A percentile compares a stretch with the other conserved stretches of the same genome.
These are phyloP conservation scores for Diplodia mutila DNA, from an alignment of 2,329 filamentous ascomycete species.

Conservation along the genomic window DNA sequence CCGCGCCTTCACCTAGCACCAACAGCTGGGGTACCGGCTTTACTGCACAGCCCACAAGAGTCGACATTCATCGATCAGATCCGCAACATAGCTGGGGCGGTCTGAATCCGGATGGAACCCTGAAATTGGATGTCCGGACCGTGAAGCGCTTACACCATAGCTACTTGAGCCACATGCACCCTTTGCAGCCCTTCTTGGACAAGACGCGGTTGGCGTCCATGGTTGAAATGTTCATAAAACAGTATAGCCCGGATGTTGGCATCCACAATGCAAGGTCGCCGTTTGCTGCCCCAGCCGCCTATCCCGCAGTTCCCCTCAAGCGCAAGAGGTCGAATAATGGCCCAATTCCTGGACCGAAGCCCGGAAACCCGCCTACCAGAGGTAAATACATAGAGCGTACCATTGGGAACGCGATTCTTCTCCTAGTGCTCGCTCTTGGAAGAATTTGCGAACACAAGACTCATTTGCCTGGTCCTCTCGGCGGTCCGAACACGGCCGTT, in stretches of 20 bases:
- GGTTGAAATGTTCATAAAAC: conserved; percentile 52
- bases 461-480: conserved; percentile 60
- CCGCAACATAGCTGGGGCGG: conserved; percentile 49
- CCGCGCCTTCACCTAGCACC: conserved; percentile 47
- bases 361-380: not conserved
- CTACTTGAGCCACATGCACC: conserved; percentile 64
- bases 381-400: conserved; percentile 27
- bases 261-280: conserved; percentile 30
- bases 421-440: conserved; percentile 83
- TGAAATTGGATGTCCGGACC: conserved; percentile 58
- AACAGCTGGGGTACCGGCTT: conserved; percentile 57
- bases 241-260: conserved; percentile 36
- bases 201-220: conserved; percentile 55
- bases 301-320: conserved; percentile 38
- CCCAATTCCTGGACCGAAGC: not conserved
- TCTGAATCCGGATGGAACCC: conserved; percentile 55
- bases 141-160: conserved; percentile 56
- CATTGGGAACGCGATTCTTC: conserved; percentile 71
- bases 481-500: conserved; percentile 47
- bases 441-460: conserved; percentile 69
- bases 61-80: conserved; percentile 37
- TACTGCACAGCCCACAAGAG: conserved; percentile 33
- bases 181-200: conserved; percentile 67
- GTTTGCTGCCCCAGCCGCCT: conserved; percentile 33
- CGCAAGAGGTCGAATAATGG: conserved; percentile 40